These are phyloP conservation scores for Thelephora ganbajun DNA, from an alignment of 768 basidiomycete genomes.

Conservation along the genomic window DNA sequence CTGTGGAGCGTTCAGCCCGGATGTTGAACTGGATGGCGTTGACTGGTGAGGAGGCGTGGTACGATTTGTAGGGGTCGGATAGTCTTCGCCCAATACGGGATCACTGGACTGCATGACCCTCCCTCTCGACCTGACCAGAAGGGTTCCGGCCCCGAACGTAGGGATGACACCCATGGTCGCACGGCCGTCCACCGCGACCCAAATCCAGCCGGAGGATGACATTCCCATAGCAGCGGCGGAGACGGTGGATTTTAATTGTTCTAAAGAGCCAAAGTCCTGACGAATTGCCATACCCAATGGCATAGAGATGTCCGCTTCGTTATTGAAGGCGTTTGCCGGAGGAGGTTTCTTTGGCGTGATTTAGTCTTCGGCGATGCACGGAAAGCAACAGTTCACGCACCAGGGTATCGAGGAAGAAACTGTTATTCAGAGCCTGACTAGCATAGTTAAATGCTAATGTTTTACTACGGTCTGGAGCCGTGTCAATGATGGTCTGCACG, in stretches of 20 bases:
- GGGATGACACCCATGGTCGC: conserved; percentile 62
- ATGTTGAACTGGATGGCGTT: neutral
- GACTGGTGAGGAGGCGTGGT: neutral
- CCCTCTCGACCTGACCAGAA: conserved; percentile 40
- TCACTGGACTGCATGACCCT: neutral
- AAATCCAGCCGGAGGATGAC: conserved; percentile 70
- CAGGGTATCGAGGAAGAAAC: conserved; percentile 80
- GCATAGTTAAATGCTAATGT: conserved; percentile 83
- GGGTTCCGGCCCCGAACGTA: conserved; percentile 81
- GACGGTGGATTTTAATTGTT: conserved; percentile 60
- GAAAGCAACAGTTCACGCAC: conserved; percentile 32
- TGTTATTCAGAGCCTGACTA: conserved; percentile 85
- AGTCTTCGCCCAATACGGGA: neutral
- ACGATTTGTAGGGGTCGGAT: neutral
- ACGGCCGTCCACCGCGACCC: conserved; percentile 65
- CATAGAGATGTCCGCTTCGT: conserved; percentile 21
- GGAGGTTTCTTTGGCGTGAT: conserved; percentile 20
- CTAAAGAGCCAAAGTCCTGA: conserved; percentile 44
- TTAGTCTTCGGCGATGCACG: conserved; percentile 1
- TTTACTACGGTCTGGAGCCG: conserved; percentile 41
- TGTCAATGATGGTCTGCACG: conserved; percentile 57
- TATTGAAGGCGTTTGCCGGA: conserved; percentile 19
- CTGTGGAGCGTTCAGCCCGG: neutral
- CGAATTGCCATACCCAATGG: conserved; percentile 23
- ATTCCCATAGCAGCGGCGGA: conserved; percentile 67